Evolutionary conservation across 306 rosid genomes (phyloP), one percentile per base, ranked within the genome.

Genomic region (Canavalia ensiformis): DNA sequence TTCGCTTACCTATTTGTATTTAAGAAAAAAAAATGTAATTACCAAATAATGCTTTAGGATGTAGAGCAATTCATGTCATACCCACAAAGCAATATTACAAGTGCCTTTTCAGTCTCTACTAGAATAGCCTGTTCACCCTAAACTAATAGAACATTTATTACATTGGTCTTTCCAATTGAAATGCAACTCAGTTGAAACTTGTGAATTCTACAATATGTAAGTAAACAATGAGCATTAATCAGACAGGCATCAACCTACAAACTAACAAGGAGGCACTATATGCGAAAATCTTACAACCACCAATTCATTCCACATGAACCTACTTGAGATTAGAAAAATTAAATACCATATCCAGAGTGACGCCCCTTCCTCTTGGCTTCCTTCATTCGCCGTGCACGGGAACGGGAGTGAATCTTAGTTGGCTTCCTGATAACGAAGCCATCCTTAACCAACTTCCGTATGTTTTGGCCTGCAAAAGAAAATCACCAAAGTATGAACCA

Each of bases 331-430:
- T 4, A 29, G 55, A 18, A 50, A n/a, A 29, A 31, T 35, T 37
- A 51, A 34, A 42, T 92, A 95, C 98, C 98, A 25, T 95, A 90
- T 76, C 98, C 98, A 11, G 98, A 91, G 82, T 95, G 98, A 33
- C 98, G 97, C 0, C 98, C 98, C 91, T 95, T 95, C 84, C 91
- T 90, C 92, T 91, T 95, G 45, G 98, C 98, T 83, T 87, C 98
- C 76, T 89, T 90, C 97, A 92, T 92, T 0, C 97, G 87, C 30
- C 98, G 92, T 8, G 98, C 98, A 10, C 97, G 98, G 7, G 98
- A 95, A 25, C 97, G 97, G 0, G 97, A 95, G 82, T 95, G 98
- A 52, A 95, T 95, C 88, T 95, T 95, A 25, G 97, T 95, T 46
- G 98, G 98, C 86, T 95, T 95, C 90, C 98, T 86, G 87, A 95